A percentile compares a stretch with the other conserved stretches of the same genome.
Conservation (phyloP, 768 basidiomycete genomes). For the Mrakia gelida region DNA sequence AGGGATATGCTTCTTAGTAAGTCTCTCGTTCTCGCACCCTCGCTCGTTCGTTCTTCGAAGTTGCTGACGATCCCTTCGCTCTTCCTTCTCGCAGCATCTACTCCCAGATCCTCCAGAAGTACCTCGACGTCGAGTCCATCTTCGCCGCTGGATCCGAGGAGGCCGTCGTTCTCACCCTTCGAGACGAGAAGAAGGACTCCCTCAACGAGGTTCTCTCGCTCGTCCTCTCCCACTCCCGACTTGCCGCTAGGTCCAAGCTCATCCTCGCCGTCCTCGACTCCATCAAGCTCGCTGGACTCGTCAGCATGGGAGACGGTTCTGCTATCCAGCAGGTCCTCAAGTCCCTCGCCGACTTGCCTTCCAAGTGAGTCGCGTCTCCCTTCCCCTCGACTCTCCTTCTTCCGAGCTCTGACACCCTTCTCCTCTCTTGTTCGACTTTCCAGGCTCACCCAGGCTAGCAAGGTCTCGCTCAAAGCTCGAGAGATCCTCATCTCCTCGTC, state of each 20-base stretch:
- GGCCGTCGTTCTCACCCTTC: conserved; percentile 48
- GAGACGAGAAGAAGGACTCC: conserved; percentile 88
- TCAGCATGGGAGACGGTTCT: conserved; percentile 71
- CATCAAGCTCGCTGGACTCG: conserved; percentile 72
- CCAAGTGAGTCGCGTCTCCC: conserved; percentile 54
- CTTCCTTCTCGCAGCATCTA: conserved; percentile 15
- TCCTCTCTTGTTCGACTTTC: too few species aligned
- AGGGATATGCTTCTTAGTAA: conserved; percentile 58
- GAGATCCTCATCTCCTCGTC: conserved; percentile 94
- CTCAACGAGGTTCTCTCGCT: conserved; percentile 79
- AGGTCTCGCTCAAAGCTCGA: conserved; percentile 88
- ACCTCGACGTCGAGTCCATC: conserved; percentile 31
- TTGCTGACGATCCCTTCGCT: not conserved
- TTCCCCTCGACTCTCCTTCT: too few species aligned
- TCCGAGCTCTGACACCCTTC: not conserved
- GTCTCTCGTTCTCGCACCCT: not conserved
- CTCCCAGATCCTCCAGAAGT: conserved; percentile 26
- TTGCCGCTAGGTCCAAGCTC: conserved; percentile 83
- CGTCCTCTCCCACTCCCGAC: conserved; percentile 93
- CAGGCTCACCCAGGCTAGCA: conserved; percentile 50
- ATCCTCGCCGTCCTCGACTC: conserved; percentile 81
- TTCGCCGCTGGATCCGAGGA: conserved; percentile 31
- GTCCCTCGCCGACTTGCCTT: conserved; percentile 64
- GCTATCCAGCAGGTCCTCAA: conserved; percentile 60
- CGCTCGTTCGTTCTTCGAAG: not conserved